Evolutionary conservation across 1,139 yeast species (phyloP), one percentile per base, ranked within the genome.

Genomic region (Zhuliangozyma parablackwelliae): DNA sequence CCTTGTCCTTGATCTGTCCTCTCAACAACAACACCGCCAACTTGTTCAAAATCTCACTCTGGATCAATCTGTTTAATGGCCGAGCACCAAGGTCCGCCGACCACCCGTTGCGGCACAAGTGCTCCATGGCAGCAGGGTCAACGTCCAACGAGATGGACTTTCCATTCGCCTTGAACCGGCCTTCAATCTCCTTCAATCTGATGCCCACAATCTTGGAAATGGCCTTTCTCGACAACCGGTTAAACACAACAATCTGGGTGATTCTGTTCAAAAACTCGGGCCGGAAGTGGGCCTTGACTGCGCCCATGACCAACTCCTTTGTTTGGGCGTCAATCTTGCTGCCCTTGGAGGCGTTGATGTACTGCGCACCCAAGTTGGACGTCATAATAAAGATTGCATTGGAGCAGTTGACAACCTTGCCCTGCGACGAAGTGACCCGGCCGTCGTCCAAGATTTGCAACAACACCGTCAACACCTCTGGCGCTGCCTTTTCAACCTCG

Each of bases 401-500:
- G 38, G 97, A 82, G 50, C 96, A 89, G 63, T 90, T 90, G 50
- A 94, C 84, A 27, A 88, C 80, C 54, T 90, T 89, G 55, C 98
- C 98, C 57, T 86, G 89, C 36, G 96, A 88, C 21, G 96, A 84
- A 21, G 97, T 87, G 40, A 94, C 81, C 64, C 96, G 81, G 55
- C 98, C 99, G 61, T 94, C 99, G 56, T 94, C 99, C 45, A 92
- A 72, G 62, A 92, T 79, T 60, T 92, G 98, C 51, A 92, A 72
- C 53, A 92, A 72, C 16, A 92, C 82, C 5, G 96, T 94, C 59
- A 92, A 73, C 2, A 94, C 98, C 60, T 92, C 97, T 1, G 98
- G 98, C 2, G 96, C 96, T n/a, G 98, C 99, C 65, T 92, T 92
- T 57, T 92, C 98, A 40, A 92, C 95, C 65, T 92, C 98, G 65